phyloP scores from a whole-genome alignment of 2,329 filamentous ascomycete genomes.

The Verticillium longisporum region DNA sequence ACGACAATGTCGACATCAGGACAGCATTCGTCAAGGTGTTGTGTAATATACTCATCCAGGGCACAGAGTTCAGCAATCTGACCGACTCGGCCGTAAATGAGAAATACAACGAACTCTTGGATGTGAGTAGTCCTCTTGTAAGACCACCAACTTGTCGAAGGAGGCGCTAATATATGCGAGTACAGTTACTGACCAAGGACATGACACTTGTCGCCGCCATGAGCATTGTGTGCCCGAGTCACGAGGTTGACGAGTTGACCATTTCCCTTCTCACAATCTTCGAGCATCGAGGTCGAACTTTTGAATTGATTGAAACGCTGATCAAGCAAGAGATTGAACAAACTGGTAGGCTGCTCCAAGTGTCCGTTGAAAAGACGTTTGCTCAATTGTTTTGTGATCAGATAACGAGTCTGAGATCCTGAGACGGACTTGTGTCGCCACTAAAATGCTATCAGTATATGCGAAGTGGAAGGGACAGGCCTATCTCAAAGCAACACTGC shows the following conservation, averaged over 20 bases:
- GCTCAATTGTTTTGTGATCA: conserved; percentile 10
- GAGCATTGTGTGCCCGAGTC: conserved; percentile 58
- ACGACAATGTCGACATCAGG: conserved; percentile 62
- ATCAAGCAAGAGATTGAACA: conserved; percentile 65
- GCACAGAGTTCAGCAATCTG: conserved; percentile 63
- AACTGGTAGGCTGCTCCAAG: conserved; percentile 37
- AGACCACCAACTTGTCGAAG: conserved; percentile 3
- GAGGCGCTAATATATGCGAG: conserved; percentile 1
- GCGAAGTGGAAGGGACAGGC: conserved; percentile 63
- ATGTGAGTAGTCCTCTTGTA: conserved; percentile 29
- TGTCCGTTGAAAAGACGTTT: not conserved
- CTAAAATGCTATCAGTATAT: conserved; percentile 65
- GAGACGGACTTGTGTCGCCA: conserved; percentile 63
- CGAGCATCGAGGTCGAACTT: conserved; percentile 56
- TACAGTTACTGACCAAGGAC: conserved; percentile 53
- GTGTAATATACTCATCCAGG: conserved; percentile 65
- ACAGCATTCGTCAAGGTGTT: conserved; percentile 65
- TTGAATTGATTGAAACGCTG: conserved; percentile 57
- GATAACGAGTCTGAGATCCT: conserved; percentile 64
- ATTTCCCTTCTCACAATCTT: conserved; percentile 64
- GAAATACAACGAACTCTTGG: conserved; percentile 60
- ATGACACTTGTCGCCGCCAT: conserved; percentile 57
- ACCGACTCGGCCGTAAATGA: conserved; percentile 62
- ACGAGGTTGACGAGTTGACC: conserved; percentile 62
- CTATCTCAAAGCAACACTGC: conserved; percentile 58